These are phyloP conservation scores for Penicillium herquei DNA, from an alignment of 495 filamentous ascomycete genomes.

Conservation along the genomic window DNA sequence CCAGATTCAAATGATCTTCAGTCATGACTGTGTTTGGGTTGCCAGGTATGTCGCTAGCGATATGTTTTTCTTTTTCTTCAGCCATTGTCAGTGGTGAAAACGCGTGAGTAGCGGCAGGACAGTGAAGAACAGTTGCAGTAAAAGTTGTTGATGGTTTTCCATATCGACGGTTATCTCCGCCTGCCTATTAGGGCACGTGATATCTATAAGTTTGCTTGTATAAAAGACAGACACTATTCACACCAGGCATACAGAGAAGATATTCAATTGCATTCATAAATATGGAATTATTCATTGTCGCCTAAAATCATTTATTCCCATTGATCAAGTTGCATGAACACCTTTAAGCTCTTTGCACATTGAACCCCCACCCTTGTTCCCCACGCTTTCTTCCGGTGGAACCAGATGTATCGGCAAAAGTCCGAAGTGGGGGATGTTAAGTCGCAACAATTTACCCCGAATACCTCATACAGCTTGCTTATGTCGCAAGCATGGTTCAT, in stretches of 20 bases:
- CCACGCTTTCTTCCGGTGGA: slow-evolving; percentile 2
- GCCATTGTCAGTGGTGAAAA: background rate
- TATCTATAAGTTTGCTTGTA: too few relatives aligned
- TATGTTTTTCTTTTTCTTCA: background rate
- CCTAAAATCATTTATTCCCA: too few relatives aligned
- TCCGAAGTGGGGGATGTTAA: slow-evolving; percentile 20
- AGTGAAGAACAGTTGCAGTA: too few relatives aligned
- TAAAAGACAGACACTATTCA: too few relatives aligned
- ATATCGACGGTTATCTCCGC: too few relatives aligned
- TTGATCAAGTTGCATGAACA: background rate
- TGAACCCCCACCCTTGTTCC: background rate
- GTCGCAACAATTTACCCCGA: slow-evolving; percentile 18
- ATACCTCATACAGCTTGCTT: slow-evolving; percentile 15
- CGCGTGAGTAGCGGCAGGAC: too few relatives aligned
- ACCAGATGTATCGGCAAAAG: slow-evolving; percentile 28
- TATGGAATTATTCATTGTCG: too few relatives aligned
- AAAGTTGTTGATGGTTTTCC: too few relatives aligned
- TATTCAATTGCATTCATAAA: too few relatives aligned
- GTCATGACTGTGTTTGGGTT: slow-evolving; percentile 16
- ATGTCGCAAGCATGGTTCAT: slow-evolving; percentile 4
- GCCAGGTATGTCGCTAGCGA: too few relatives aligned
- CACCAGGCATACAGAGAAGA: too few relatives aligned
- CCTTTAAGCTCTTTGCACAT: background rate
- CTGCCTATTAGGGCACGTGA: too few relatives aligned
- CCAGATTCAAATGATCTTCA: slow-evolving; percentile 13